These are phyloP conservation scores for Nothopassalora personata DNA, from an alignment of 2,329 filamentous ascomycete species.

Conservation along the genomic window DNA sequence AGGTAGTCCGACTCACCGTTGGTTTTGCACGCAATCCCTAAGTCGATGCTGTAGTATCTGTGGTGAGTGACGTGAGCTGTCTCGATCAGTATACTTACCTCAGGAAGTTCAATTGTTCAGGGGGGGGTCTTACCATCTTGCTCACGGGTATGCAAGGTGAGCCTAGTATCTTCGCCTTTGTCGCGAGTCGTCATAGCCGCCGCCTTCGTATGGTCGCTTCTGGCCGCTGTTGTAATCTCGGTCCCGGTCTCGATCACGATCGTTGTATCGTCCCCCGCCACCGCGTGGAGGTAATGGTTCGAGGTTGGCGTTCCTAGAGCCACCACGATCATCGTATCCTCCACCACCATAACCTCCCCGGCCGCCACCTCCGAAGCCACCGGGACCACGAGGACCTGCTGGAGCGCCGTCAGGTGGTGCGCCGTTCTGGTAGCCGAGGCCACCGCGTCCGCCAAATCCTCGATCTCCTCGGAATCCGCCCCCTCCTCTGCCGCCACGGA, in stretches of 20 bases:
- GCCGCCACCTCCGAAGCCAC: slow-evolving; percentile 30
- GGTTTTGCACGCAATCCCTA: not conserved
- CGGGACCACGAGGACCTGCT: slow-evolving; percentile 41
- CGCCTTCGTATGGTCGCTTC: slow-evolving; percentile 64
- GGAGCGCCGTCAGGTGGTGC: slow-evolving; percentile 47
- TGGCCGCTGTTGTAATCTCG: slow-evolving; percentile 48
- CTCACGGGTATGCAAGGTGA: slow-evolving; percentile 1
- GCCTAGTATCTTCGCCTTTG: slow-evolving; percentile 54
- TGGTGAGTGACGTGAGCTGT: slow-evolving; percentile 14
- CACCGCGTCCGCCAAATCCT: slow-evolving; percentile 25
- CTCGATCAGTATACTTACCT: slow-evolving; percentile 25
- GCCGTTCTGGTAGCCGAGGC: slow-evolving; percentile 36
- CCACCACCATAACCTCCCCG: slow-evolving; percentile 31
- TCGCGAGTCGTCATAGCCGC: slow-evolving; percentile 66
- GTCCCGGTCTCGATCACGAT: slow-evolving; percentile 35
- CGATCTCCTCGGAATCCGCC: slow-evolving; percentile 44
- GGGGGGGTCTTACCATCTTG: slow-evolving; percentile 20
- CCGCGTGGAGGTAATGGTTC: slow-evolving; percentile 69
- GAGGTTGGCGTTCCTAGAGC: slow-evolving; percentile 70
- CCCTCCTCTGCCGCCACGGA: slow-evolving; percentile 48
- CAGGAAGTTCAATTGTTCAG: slow-evolving; percentile 3
- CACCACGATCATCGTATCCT: slow-evolving; percentile 35
- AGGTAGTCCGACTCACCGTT: slow-evolving; percentile 38
- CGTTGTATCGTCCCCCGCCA: slow-evolving; percentile 46
- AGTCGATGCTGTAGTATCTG: slow-evolving; percentile 1